phyloP scores from a whole-genome alignment of 129 eudicot species.

The Erigeron canadensis region DNA sequence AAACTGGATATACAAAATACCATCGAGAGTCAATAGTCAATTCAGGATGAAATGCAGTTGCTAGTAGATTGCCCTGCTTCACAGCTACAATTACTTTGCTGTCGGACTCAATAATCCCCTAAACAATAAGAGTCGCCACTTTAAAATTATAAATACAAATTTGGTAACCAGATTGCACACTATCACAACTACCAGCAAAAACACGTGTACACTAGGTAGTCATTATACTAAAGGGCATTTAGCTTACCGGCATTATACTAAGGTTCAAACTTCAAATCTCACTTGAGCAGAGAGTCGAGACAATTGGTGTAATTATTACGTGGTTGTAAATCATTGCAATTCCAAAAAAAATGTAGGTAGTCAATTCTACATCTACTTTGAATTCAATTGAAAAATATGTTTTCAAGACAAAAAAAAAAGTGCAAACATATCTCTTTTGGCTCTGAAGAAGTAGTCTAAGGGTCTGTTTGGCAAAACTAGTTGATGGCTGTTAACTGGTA shows the following conservation, averaged over 20 bases:
- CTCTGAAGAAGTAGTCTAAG: neutral
- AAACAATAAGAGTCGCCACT: conserved; percentile 6
- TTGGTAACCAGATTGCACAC: conserved; percentile 1
- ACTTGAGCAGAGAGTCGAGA: no score
- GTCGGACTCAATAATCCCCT: conserved; percentile 45
- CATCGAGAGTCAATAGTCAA: conserved; percentile 90
- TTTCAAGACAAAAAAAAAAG: neutral
- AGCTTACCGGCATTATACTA: no score
- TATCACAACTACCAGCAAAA: conserved; percentile 2
- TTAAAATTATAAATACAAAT: neutral
- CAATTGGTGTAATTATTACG: no score
- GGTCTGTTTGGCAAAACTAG: no score
- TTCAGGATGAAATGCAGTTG: conserved; percentile 97
- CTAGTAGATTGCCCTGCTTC: conserved; percentile 85
- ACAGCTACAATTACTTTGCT: conserved; percentile 93
- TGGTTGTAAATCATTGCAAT: no score
- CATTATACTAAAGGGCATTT: neutral
- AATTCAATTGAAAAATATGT: neutral
- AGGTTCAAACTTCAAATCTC: no score
- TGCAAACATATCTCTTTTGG: neutral
- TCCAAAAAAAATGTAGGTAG: neutral
- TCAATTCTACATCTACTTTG: neutral
- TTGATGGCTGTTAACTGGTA: no score
- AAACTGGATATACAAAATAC: conserved; percentile 32
- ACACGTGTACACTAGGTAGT: neutral